Base-by-base conservation (phyloP, 306 rosid genomes). In the Rosa multiflora region DNA sequence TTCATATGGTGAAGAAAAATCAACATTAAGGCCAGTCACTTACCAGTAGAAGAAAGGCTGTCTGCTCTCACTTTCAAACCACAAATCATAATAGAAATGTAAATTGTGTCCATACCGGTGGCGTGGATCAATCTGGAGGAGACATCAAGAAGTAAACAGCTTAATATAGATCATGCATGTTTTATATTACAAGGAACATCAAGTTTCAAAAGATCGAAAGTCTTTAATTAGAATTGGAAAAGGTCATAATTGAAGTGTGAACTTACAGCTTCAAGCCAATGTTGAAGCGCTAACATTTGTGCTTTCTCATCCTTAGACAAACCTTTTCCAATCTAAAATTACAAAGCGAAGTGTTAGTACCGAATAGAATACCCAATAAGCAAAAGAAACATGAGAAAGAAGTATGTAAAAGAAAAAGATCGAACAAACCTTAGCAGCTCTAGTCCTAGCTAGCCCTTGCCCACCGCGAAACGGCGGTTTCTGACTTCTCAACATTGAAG, bases 241-340 rank as follows among this genome's bases (percentile, higher is more conserved):
- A 17, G 56, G 42, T 21, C 40, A 77, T 55, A 26, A 20, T 68
- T 11, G 20, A 76, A 35, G 58, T 20, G 35, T 44, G 32, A 0
- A 74, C 93, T 87, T 83, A 92, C 95, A 77, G 95, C 93, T 85
- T 95, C 99, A 64, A 95, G 99, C 99, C 99, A 95, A 80, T 95
- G 99, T 76, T 89, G 97, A 10, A 91, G 94, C 75, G 99, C 97
- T 35, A 95, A 79, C 70, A 91, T 95, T 85, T 95, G 97, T 29
- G 99, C 99, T 78, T 95, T 95, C 35, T 91, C 99, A 81, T 95
- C 89, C 83, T 95, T 95, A n/a, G 96, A 93, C 87, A 95, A 87
- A 83, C 99, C 99, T 84, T 95, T 95, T 51, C 99, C 99, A 46
- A 94, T 92, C 98, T 93, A 81, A 10, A 59, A 72, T 59, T 4